These are phyloP conservation scores for Symbiodinium pilosum DNA, from an alignment of 73 alveolate genomes.

Conservation along the genomic window DNA sequence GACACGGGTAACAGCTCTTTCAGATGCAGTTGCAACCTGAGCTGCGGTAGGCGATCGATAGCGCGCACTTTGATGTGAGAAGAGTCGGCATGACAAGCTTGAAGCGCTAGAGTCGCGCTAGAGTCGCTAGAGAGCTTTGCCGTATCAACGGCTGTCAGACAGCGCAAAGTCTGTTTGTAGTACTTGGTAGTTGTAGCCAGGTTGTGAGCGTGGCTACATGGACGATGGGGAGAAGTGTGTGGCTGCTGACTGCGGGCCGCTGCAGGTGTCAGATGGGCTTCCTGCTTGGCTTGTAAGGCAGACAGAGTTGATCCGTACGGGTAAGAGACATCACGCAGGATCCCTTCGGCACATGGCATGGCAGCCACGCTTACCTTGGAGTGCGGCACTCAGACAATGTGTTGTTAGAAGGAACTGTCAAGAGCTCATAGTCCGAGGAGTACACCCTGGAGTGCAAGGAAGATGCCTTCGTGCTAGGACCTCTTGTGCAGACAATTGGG, in stretches of 20 bases:
- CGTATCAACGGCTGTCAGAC: no score
- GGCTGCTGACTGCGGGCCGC: conserved; percentile 62
- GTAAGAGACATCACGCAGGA: not conserved
- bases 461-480: conserved; percentile 61
- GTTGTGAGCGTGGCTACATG: conserved; percentile 92
- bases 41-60: not conserved
- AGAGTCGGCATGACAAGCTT: not conserved
- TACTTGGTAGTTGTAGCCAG: not conserved
- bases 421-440: not conserved
- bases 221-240: conserved; percentile 91
- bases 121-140: no score
- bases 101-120: no score
- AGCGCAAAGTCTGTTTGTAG: no score
- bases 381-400: not conserved
- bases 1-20: conserved; percentile 91
- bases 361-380: conserved; percentile 88
- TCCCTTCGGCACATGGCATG: conserved; percentile 62
- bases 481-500: no score
- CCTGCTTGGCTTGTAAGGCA: not conserved
- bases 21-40: conserved; percentile 39
- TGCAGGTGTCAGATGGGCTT: not conserved
- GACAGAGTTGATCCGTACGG: not conserved
- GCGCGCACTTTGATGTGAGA: not conserved
- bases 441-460: conserved; percentile 69
- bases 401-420: not conserved